phyloP scores from a whole-genome alignment of 495 filamentous ascomycete genomes.

The Aspergillus saccharolyticus region DNA sequence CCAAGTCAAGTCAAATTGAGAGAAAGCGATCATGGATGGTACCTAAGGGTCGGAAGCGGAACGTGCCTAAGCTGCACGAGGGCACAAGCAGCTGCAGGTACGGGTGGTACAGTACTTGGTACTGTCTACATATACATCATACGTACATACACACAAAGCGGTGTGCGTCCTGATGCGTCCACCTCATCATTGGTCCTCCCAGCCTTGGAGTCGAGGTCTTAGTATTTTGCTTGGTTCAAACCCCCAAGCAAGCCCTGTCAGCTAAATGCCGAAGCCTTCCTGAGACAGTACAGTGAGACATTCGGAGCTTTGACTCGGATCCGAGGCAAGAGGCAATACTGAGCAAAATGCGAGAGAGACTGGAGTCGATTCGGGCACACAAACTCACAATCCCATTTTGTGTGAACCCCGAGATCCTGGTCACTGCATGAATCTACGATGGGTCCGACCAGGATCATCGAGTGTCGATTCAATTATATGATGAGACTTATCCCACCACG shows the following conservation, averaged over 20 bases:
- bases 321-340: background rate
- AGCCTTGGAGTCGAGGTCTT: no score
- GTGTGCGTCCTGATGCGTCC: no score
- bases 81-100: background rate
- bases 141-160: no score
- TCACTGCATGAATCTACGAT: constrained; percentile 7
- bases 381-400: background rate
- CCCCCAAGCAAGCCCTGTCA: background rate
- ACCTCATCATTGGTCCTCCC: no score
- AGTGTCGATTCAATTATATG: constrained; percentile 1
- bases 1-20: no score
- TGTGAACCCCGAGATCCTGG: background rate
- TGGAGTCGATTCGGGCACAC: constrained; percentile 1
- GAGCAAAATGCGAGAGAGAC: no score
- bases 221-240: no score
- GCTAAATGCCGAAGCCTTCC: background rate
- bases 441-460: constrained; percentile 4
- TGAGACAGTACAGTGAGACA: background rate
- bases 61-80: background rate
- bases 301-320: background rate
- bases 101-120: no score
- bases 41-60: background rate
- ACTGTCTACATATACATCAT: no score
- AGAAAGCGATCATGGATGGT: no score
- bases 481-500: constrained; percentile 2